Evolutionary conservation across 169 alveolate species (phyloP), one percentile per base, ranked within the genome.

Genomic region (Plasmodium sp.): DNA sequence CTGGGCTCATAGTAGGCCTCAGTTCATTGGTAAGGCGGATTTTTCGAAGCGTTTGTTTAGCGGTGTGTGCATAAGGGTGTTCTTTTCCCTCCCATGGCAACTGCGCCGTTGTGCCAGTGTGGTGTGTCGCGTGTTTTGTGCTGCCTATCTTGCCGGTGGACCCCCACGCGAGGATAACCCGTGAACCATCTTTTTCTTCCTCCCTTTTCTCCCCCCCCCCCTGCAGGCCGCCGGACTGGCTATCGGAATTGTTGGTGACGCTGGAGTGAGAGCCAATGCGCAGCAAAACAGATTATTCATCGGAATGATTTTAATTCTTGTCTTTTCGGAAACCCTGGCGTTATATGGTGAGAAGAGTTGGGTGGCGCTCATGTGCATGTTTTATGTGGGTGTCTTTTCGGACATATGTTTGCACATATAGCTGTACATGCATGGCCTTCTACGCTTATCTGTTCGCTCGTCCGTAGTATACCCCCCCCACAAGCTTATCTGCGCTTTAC

Each of bases 211-310:
- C 22, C 16, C 67, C 84, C 83, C 18, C 67, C 58, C 36, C 18
- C 22, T 93, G 34, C 95, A 98, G 98, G 99, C 99, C 73, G 99
- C 99, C 48, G 99, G 99, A 48, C 96, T 99, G 45, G 99, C 99
- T 80, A 99, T 99, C 84, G 99, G 99, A 72, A 99, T 99, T 54
- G 99, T 99, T 58, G 99, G 99, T 79, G 99, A 99, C 94, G 99
- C 99, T 31, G 99, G 99, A 96, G 99, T 99, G 56, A 98, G 99
- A 94, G 99, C 99, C 43, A 98, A 99, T 95, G 99, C 99, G 5
- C 99, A 99, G 97, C 99, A 99, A 96, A 99, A 99, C 34, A 98
- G 99, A 93, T 98, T 99, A 84, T 99, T 99, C 96, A 99, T 99
- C 84, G 99, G 99, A 71, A 98, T 99, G 99, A 98, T 99, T 94